Percentiles rank a stretch among this genome's conserved stretches.
Conservation (phyloP, 805 yeast species). For the Jamesozyma jinghongensis region DNA sequence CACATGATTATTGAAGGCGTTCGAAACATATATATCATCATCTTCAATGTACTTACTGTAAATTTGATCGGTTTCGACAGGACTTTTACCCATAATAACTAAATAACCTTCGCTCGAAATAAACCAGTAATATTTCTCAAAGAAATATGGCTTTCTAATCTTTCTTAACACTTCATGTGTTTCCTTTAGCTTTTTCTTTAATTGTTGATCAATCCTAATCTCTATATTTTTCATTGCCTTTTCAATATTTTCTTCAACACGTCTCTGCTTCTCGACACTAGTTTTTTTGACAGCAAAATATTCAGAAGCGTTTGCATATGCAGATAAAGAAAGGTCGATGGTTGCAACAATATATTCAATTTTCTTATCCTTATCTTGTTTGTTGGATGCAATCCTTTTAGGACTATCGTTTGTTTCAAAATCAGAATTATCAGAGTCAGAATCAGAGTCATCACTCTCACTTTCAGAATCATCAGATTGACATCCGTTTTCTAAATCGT, state of each 20-base stretch:
- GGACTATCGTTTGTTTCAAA: conserved; percentile 8
- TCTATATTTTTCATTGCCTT: conserved; percentile 80
- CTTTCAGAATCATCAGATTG: conserved; percentile 11
- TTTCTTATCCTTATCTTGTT: conserved; percentile 8
- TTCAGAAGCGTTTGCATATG: conserved; percentile 79
- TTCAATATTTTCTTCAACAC: conserved; percentile 68
- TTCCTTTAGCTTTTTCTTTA: conserved; percentile 52
- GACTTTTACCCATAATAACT: conserved; percentile 80
- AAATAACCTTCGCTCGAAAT: conserved; percentile 82
- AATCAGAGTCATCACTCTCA: conserved; percentile 12
- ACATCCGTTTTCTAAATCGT: conserved; percentile 27
- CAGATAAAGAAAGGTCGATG: conserved; percentile 62
- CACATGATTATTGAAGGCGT: conserved; percentile 63
- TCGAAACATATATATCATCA: conserved; percentile 69
- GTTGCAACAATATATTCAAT: conserved; percentile 38
- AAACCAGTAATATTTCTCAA: conserved; percentile 93
- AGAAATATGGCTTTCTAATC: conserved; percentile 72
- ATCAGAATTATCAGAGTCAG: conserved; percentile 12
- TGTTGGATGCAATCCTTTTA: conserved; percentile 1
- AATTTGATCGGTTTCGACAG: conserved; percentile 67
- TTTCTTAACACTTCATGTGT: conserved; percentile 46
- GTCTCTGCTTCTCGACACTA: conserved; percentile 69
- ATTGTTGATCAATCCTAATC: conserved; percentile 61
- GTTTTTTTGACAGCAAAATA: conserved; percentile 70
- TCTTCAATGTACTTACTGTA: conserved; percentile 67